These are phyloP conservation scores for Candida corydali DNA, from an alignment of 805 yeast genomes.

Conservation along the genomic window DNA sequence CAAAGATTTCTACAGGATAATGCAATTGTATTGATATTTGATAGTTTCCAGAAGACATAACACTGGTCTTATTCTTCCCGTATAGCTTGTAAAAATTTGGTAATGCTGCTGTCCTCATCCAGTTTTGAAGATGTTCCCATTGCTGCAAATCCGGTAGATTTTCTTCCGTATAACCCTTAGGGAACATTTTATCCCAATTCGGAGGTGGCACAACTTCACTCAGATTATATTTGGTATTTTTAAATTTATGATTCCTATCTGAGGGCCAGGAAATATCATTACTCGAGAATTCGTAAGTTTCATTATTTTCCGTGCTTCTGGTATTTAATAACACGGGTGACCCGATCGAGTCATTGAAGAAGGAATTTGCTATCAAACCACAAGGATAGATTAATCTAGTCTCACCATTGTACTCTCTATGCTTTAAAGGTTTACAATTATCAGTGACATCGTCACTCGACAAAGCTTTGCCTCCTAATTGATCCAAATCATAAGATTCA, in stretches of 20 bases:
- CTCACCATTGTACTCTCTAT: constrained; percentile 36
- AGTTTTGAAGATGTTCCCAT: constrained; percentile 87
- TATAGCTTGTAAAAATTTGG: constrained; percentile 86
- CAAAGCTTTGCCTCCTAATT: constrained; percentile 74
- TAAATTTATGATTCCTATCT: constrained; percentile 63
- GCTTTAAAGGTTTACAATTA: constrained; percentile 35
- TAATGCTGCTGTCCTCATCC: constrained; percentile 97
- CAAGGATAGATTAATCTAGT: constrained; percentile 72
- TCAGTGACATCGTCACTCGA: constrained; percentile 42
- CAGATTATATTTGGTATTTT: constrained; percentile 65
- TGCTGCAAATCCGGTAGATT: constrained; percentile 71
- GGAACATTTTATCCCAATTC: constrained; percentile 76
- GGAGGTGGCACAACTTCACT: constrained; percentile 88
- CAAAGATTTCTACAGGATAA: constrained; percentile 77
- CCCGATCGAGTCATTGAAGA: constrained; percentile 82
- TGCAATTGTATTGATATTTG: constrained; percentile 63
- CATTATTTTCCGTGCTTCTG: constrained; percentile 38
- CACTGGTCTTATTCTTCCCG: constrained; percentile 58
- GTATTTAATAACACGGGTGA: constrained; percentile 46
- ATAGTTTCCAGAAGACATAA: constrained; percentile 65
- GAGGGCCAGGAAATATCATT: constrained; percentile 80
- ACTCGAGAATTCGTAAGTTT: constrained; percentile 42
- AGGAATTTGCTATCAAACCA: constrained; percentile 90
- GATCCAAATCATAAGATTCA: constrained; percentile 74
- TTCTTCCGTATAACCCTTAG: constrained; percentile 82